A percentile compares a stretch with the other conserved stretches of the same genome.
Evolutionary conservation across 2,329 filamentous ascomycete species (phyloP).

Genomic region (Alternaria longipes): DNA sequence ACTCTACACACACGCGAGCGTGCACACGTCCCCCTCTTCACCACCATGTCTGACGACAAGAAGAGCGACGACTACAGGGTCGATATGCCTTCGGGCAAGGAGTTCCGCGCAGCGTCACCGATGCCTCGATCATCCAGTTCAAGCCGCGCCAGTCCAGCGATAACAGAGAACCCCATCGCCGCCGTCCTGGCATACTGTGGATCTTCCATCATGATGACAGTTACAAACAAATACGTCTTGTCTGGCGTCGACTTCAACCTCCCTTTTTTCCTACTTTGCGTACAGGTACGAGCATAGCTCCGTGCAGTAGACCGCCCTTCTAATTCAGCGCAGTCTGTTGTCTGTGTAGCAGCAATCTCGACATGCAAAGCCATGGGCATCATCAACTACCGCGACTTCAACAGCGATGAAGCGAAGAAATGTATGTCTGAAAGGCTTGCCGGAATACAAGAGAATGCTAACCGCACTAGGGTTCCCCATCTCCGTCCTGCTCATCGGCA

Average conservation of each 20-base stretch:
- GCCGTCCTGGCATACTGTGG: conserved; percentile 91
- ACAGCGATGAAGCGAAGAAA: conserved; percentile 87
- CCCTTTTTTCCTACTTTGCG: conserved; percentile 91
- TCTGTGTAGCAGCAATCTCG: conserved; percentile 87
- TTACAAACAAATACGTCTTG: conserved; percentile 99
- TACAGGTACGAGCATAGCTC: conserved; percentile 75
- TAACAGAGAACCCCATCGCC: conserved; percentile 79
- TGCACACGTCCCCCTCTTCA: conserved; percentile 16
- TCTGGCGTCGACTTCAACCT: conserved; percentile 92
- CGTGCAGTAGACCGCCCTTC: neutral
- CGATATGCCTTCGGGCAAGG: conserved; percentile 65
- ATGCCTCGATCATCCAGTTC: conserved; percentile 55
- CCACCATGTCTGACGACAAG: conserved; percentile 85
- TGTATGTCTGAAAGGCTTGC: conserved; percentile 67
- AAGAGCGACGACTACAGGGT: conserved; percentile 82
- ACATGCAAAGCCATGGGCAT: conserved; percentile 81
- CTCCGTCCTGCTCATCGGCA: conserved; percentile 92
- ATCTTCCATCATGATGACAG: conserved; percentile 98
- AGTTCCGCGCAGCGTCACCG: conserved; percentile 54
- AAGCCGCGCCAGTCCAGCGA: conserved; percentile 30
- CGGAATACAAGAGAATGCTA: conserved; percentile 13
- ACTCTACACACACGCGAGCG: conserved; percentile 6
- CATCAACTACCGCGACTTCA: conserved; percentile 86
- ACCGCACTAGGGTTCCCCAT: conserved; percentile 84
- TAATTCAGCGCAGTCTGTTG: conserved; percentile 72